These are phyloP conservation scores for Phytophthora agathidicida DNA, from an alignment of 352 stramenopile genomes.

Conservation along the genomic window DNA sequence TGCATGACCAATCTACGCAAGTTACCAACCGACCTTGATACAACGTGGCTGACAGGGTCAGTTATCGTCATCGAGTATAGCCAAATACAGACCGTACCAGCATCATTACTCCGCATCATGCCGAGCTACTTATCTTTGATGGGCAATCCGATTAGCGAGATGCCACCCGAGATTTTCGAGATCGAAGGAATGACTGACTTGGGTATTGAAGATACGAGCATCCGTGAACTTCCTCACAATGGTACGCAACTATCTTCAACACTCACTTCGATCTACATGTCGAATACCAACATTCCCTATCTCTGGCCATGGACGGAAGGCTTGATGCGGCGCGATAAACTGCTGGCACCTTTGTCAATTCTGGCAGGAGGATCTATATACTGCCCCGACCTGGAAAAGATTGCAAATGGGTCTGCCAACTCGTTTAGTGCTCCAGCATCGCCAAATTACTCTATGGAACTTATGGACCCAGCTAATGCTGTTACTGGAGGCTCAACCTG, in stretches of 20 bases:
- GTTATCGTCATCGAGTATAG: no score
- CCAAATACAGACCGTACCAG: conserved; percentile 15
- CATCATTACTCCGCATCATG: conserved; percentile 1
- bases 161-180: conserved; percentile 20
- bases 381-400: conserved; percentile 9
- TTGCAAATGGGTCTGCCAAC: conserved; percentile 2
- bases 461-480: conserved; percentile 7
- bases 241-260: conserved; percentile 6
- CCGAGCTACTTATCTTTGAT: conserved; percentile 3
- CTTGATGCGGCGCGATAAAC: background rate
- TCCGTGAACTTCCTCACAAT: conserved; percentile 8
- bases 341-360: background rate
- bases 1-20: conserved; percentile 35
- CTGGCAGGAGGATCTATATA: conserved; percentile 7
- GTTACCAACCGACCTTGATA: conserved; percentile 36
- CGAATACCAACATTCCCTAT: background rate
- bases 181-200: conserved; percentile 13
- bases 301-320: conserved; percentile 19
- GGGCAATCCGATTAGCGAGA: conserved; percentile 11
- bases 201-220: conserved; percentile 3
- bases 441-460: background rate
- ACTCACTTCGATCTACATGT: background rate
- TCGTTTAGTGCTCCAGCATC: background rate
- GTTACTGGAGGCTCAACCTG: background rate
- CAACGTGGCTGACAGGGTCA: conserved; percentile 27